phyloP scores from a whole-genome alignment of 805 yeast species.

The Yamadazyma laniorum region DNA sequence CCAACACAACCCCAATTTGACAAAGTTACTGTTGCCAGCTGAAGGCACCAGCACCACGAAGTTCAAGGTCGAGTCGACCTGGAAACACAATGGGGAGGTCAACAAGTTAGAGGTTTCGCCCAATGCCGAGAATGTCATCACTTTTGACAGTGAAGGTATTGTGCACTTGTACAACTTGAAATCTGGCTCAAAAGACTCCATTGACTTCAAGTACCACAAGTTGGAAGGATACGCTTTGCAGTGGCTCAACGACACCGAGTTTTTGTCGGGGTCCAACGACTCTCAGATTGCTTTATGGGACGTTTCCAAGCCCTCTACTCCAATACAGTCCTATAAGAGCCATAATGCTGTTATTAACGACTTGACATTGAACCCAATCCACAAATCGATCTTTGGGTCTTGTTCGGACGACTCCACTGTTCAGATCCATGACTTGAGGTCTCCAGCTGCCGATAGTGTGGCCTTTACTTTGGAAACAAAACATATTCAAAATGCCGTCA shows the following conservation, averaged over 20 bases:
- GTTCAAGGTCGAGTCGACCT: constrained; percentile 45
- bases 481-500: constrained; percentile 66
- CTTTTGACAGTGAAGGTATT: constrained; percentile 54
- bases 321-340: constrained; percentile 46
- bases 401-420: constrained; percentile 67
- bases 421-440: constrained; percentile 60
- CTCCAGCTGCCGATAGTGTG: constrained; percentile 30
- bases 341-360: constrained; percentile 67
- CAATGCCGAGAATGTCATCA: constrained; percentile 46
- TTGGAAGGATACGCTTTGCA: constrained; percentile 70
- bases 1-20: constrained; percentile 22
- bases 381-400: constrained; percentile 53
- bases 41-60: constrained; percentile 19
- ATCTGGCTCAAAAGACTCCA: constrained; percentile 15
- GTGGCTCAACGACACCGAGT: constrained; percentile 52
- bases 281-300: constrained; percentile 73
- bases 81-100: constrained; percentile 67
- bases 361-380: constrained; percentile 50
- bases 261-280: constrained; percentile 69
- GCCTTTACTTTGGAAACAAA: constrained; percentile 44
- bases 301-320: constrained; percentile 40
- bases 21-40: constrained; percentile 23
- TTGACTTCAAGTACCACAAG: constrained; percentile 52
- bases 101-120: constrained; percentile 60
- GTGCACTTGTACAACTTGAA: constrained; percentile 42